phyloP scores from a whole-genome alignment of 495 filamentous ascomycete genomes.

The Penicillium chermesinum region DNA sequence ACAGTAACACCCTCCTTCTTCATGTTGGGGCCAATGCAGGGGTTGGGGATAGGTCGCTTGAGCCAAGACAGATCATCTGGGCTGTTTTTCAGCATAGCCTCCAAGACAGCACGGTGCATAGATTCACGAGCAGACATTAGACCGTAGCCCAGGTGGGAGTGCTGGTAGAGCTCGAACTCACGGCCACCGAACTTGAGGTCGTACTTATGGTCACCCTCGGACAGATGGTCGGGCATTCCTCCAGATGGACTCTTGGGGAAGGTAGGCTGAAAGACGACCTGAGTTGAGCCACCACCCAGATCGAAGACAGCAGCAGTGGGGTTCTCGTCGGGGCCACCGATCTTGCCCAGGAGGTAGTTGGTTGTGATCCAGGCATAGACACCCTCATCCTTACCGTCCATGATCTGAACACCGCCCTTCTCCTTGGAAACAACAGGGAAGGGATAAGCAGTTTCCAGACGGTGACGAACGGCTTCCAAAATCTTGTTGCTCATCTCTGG shows the following conservation, averaged over 20 bases:
- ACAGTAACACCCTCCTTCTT: slow-evolving; percentile 57
- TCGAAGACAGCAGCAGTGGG: slow-evolving; percentile 94
- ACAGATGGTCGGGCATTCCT: slow-evolving; percentile 83
- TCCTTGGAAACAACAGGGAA: slow-evolving; percentile 86
- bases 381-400: slow-evolving; percentile 93
- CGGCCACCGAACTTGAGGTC: slow-evolving; percentile 84
- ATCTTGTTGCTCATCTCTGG: slow-evolving; percentile 77
- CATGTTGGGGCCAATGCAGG: slow-evolving; percentile 83
- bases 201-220: slow-evolving; percentile 95
- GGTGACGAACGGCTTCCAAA: slow-evolving; percentile 73
- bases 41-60: slow-evolving; percentile 66
- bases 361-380: slow-evolving; percentile 99
- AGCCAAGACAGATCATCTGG: slow-evolving; percentile 51
- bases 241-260: slow-evolving; percentile 68
- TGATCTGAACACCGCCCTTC: slow-evolving; percentile 83
- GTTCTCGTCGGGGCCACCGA: slow-evolving; percentile 83
- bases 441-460: slow-evolving; percentile 84
- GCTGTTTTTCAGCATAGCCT: slow-evolving; percentile 51
- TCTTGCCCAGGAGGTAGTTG: slow-evolving; percentile 97
- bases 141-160: slow-evolving; percentile 95
- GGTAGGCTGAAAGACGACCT: slow-evolving; percentile 97
- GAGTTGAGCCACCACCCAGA: slow-evolving; percentile 91
- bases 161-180: slow-evolving; percentile 92
- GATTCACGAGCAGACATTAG: slow-evolving; percentile 89
- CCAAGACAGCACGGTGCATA: slow-evolving; percentile 67